Base-by-base conservation (phyloP, 2,329 filamentous ascomycete species). In the Xylariaceae sp. region DNA sequence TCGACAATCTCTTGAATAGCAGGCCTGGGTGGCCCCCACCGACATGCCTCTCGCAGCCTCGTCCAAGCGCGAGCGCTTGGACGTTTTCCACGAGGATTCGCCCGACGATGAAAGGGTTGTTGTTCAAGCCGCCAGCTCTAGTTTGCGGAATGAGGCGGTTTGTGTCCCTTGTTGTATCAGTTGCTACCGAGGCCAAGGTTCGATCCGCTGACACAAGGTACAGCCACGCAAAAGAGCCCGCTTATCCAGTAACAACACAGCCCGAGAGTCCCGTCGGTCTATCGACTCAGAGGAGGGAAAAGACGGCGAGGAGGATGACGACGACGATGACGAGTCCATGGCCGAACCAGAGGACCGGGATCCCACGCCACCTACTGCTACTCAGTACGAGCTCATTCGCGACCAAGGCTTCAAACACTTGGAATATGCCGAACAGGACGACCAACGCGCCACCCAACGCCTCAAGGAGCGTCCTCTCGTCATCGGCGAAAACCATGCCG, bases 401-500 rank as follows among this genome's bases (percentile, higher is more conserved):
- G 78, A 83, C 56, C 67, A 66, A 31, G 71, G 71, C 34, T 83
- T 78, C 46, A 66, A 64, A 34, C 77, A 83, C 53, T 60, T 83
- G 4, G 61, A 69, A 18, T 60, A 81, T 40, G 65, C 70, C 24
- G 74, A 77, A 9, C 61, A 67, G 48, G 79, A 83, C 50, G 81
- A 85, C 53, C 61, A 75, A 36, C 69, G 71, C 34, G 81, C 81
- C 18, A 85, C 80, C 8, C 80, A 85, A 55, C 73, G 74, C 18
- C 67, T 86, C 16, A 69, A 70, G 38, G 71, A 66, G 47, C 70
- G 68, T 38, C 61, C 68, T 31, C 54, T 61, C 21, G 64, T 62
- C 26, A 63, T 75, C 37, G 75, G 77, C 9, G 73, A 85, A 15
- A 96, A 95, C 52, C 71, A 78, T 27, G 76, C 84, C 2, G 83